Evolutionary conservation across 1,284 basidiomycete genomes (phyloP).

Genomic region (Marasmius fiardii): DNA sequence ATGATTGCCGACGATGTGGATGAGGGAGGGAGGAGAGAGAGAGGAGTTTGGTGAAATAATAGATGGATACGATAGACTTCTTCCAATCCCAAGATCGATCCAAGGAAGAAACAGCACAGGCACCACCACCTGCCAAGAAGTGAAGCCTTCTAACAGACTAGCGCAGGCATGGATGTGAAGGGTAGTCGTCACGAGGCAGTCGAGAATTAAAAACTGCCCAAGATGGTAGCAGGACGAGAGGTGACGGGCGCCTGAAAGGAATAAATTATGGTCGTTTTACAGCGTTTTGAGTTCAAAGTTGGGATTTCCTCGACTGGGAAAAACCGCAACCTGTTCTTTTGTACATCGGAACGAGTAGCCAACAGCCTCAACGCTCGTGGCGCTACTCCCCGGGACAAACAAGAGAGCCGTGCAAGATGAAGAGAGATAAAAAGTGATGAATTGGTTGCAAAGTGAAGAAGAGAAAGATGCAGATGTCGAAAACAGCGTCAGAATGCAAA

Average conservation of each 20-base stretch:
- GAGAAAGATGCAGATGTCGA: slow-evolving; percentile 9
- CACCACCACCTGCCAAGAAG: background rate
- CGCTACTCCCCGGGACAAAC: slow-evolving; percentile 7
- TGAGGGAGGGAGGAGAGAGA: background rate
- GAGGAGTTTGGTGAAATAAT: slow-evolving; percentile 7
- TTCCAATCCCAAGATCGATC: slow-evolving; percentile 10
- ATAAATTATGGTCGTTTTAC: slow-evolving; percentile 1
- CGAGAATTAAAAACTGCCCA: slow-evolving; percentile 1
- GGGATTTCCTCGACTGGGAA: slow-evolving; percentile 2
- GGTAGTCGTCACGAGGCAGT: background rate
- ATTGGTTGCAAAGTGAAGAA: background rate
- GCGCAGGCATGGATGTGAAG: background rate
- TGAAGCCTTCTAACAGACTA: background rate
- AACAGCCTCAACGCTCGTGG: slow-evolving; percentile 7
- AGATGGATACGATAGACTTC: slow-evolving; percentile 12
- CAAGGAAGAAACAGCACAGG: slow-evolving; percentile 1
- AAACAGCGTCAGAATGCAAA: slow-evolving; percentile 4
- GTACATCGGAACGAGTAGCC: slow-evolving; percentile 6
- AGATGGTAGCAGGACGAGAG: slow-evolving; percentile 2
- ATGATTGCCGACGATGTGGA: background rate
- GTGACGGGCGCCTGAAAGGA: background rate
- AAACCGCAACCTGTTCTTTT: slow-evolving; percentile 9
- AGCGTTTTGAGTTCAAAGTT: slow-evolving; percentile 1
- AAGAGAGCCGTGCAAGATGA: slow-evolving; percentile 11
- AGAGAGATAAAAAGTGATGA: slow-evolving; percentile 5